phyloP scores from a whole-genome alignment of 352 stramenopile genomes.

The Phytophthora fragariaefolia region DNA sequence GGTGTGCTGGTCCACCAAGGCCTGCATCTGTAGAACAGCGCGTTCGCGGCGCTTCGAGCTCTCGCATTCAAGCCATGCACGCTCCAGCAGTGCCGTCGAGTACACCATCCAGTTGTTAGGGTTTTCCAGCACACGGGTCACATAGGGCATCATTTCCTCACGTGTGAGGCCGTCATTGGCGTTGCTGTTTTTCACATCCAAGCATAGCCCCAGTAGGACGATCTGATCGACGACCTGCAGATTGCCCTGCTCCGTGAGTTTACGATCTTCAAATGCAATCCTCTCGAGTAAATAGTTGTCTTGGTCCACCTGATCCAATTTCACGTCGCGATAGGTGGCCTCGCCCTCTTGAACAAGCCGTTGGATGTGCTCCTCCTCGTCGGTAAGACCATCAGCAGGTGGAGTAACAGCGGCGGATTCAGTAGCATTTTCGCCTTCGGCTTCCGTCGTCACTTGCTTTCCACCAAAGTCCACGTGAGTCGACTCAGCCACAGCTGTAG shows the following conservation, averaged over 20 bases:
- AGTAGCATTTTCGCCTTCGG: conserved; percentile 2
- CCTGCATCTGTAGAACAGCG: conserved; percentile 96
- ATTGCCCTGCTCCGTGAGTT: conserved; percentile 71
- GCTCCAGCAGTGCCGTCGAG: conserved; percentile 93
- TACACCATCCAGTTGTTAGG: conserved; percentile 98
- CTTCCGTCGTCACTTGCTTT: conserved; percentile 39
- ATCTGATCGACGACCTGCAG: conserved; percentile 85
- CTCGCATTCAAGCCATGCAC: conserved; percentile 95
- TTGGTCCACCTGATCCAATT: conserved; percentile 89
- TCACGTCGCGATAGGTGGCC: conserved; percentile 78
- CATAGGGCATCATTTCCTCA: conserved; percentile 96
- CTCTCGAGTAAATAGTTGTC: conserved; percentile 93
- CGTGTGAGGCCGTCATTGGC: conserved; percentile 94
- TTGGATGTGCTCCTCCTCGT: conserved; percentile 63
- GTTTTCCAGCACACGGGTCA: conserved; percentile 93
- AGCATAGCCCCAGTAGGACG: conserved; percentile 94
- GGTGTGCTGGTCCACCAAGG: conserved; percentile 95
- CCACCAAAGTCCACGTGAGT: conserved; percentile 79
- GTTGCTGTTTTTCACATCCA: conserved; percentile 97
- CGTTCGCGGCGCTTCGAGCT: conserved; percentile 92
- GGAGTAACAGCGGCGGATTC: conserved; percentile 5
- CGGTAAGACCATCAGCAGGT: conserved; percentile 46
- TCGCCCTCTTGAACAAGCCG: conserved; percentile 68
- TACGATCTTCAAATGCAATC: conserved; percentile 87
- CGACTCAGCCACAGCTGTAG: conserved; percentile 55